phyloP scores from a whole-genome alignment of 129 eudicot genomes.

The Gnaphalium uliginosum region DNA sequence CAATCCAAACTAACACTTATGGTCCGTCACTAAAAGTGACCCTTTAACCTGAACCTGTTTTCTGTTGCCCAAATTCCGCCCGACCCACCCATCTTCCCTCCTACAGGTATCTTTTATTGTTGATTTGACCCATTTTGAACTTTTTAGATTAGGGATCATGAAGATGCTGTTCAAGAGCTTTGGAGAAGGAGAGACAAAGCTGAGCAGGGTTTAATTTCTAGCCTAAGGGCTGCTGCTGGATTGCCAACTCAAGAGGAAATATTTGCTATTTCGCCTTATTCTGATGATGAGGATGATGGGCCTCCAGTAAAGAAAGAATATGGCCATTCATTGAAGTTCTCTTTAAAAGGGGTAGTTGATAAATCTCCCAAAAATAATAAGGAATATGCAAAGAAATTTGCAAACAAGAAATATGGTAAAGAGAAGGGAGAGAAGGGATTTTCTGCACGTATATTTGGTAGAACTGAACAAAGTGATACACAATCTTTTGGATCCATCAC shows the following conservation, averaged over 20 bases:
- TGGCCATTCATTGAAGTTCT: slow-evolving; percentile 72
- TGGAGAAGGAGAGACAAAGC: slow-evolving; percentile 94
- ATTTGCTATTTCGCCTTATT: slow-evolving; percentile 78
- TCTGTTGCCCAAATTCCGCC: not conserved
- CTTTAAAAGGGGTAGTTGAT: slow-evolving; percentile 71
- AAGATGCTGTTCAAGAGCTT: slow-evolving; percentile 97
- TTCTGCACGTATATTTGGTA: slow-evolving; percentile 31
- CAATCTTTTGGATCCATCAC: slow-evolving; percentile 45
- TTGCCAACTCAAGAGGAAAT: slow-evolving; percentile 90
- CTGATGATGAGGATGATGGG: slow-evolving; percentile 84
- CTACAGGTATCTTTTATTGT: not conserved
- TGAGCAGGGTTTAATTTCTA: slow-evolving; percentile 66
- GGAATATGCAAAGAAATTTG: slow-evolving; percentile 60
- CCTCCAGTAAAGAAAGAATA: slow-evolving; percentile 62
- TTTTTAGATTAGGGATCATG: slow-evolving; percentile 71
- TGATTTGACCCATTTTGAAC: not conserved
- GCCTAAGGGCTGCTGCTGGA: slow-evolving; percentile 95
- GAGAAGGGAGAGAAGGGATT: slow-evolving; percentile 65
- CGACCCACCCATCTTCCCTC: not conserved
- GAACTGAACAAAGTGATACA: slow-evolving; percentile 42
- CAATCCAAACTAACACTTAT: not conserved
- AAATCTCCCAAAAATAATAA: slow-evolving; percentile 70
- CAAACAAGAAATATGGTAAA: slow-evolving; percentile 62
- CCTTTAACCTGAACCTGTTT: not conserved
- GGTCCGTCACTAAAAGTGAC: slow-evolving; percentile 6